These are phyloP conservation scores for Dictyophora rubrovolvata DNA, from an alignment of 768 basidiomycete genomes.

Conservation along the genomic window DNA sequence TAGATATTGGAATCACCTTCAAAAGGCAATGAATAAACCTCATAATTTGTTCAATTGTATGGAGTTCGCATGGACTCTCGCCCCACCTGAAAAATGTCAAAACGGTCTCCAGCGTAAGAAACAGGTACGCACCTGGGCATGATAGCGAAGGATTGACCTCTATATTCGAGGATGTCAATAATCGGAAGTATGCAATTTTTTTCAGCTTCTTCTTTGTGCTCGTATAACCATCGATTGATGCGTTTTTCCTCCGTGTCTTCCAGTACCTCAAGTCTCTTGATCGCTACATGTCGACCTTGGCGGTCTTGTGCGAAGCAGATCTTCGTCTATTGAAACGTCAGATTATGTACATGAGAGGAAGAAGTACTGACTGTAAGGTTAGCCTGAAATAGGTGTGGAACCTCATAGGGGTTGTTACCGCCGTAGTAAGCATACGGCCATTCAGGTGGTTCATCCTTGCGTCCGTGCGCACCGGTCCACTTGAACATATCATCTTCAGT, in stretches of 20 bases:
- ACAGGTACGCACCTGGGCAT: slow-evolving; percentile 22
- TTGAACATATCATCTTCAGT: neutral
- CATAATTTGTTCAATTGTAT: slow-evolving; percentile 6
- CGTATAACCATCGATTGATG: slow-evolving; percentile 15
- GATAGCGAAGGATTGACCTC: slow-evolving; percentile 20
- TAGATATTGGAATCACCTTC: neutral
- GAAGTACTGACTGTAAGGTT: neutral
- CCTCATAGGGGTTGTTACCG: neutral
- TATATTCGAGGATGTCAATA: slow-evolving; percentile 16
- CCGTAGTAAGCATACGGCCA: neutral
- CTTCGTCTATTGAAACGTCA: neutral
- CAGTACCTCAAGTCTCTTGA: slow-evolving; percentile 17
- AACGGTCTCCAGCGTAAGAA: neutral
- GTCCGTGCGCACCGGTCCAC: neutral
- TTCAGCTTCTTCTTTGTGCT: slow-evolving; percentile 4
- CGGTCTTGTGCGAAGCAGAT: slow-evolving; percentile 17
- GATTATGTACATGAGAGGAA: neutral
- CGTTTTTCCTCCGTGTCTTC: slow-evolving; percentile 18
- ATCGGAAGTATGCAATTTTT: slow-evolving; percentile 14
- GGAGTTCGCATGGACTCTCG: slow-evolving; percentile 8
- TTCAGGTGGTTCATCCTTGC: neutral
- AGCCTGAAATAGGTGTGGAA: neutral
- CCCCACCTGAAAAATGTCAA: slow-evolving; percentile 5
- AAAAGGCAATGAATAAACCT: slow-evolving; percentile 3
- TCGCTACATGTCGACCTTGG: slow-evolving; percentile 17